Percentiles rank a stretch among this genome's conserved stretches.
These are phyloP conservation scores for Sergeia podlipaevii DNA, from an alignment of 208 protist genomes.

Conservation along the genomic window DNA sequence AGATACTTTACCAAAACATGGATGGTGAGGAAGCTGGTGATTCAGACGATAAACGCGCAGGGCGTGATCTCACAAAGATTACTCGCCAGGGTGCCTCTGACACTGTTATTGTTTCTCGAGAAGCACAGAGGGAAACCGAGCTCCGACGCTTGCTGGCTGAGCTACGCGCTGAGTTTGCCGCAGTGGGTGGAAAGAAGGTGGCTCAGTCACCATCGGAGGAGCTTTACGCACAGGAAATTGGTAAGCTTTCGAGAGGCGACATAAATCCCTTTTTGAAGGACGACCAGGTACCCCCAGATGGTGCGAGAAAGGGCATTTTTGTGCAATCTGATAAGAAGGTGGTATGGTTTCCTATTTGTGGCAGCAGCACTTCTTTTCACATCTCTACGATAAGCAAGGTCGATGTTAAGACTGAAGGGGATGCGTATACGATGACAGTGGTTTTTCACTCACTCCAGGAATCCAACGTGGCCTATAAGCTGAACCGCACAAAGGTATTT, in stretches of 20 bases:
- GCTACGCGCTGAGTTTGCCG: conserved; percentile 66
- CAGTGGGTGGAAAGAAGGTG: conserved; percentile 73
- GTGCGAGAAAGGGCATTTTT: conserved; percentile 48
- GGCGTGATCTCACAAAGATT: conserved; percentile 62
- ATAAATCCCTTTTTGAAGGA: conserved; percentile 36
- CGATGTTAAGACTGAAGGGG: conserved; percentile 78
- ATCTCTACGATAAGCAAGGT: conserved; percentile 95
- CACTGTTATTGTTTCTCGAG: conserved; percentile 62
- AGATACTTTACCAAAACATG: conserved; percentile 60
- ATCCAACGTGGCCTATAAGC: conserved; percentile 71
- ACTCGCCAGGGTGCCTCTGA: conserved; percentile 74
- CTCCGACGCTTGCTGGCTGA: conserved; percentile 58
- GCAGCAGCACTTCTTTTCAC: conserved; percentile 92
- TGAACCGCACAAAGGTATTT: conserved; percentile 82
- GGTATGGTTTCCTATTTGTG: conserved; percentile 94
- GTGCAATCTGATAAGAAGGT: conserved; percentile 87
- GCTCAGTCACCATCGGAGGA: conserved; percentile 48
- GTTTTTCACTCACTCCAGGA: conserved; percentile 88
- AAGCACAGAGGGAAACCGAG: conserved; percentile 66
- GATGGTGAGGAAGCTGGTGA: conserved; percentile 21
- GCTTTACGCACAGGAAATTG: conserved; percentile 56
- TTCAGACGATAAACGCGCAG: conserved; percentile 7
- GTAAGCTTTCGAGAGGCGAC: conserved; percentile 67
- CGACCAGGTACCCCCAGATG: conserved; percentile 22
- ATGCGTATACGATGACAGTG: conserved; percentile 74